phyloP scores from a whole-genome alignment of 2,329 filamentous ascomycete species.

The Phaeomoniella chlamydospora region DNA sequence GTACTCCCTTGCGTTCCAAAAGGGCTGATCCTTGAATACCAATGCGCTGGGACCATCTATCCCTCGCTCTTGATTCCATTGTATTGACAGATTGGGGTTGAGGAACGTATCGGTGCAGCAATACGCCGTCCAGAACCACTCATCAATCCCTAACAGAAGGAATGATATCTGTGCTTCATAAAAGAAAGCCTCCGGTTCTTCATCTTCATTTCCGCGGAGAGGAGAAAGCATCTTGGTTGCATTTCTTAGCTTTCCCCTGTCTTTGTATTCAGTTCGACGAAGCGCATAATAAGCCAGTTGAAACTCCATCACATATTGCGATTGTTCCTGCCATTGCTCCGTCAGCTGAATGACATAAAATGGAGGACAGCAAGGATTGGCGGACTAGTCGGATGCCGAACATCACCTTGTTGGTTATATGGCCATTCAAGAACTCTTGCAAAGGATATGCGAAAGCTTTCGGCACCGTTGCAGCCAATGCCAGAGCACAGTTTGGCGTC shows the following conservation, averaged over 20 bases:
- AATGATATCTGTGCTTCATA: slow-evolving; percentile 4
- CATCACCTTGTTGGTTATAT: slow-evolving; percentile 1
- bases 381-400: slow-evolving; percentile 3
- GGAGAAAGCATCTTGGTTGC: neutral
- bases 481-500: slow-evolving; percentile 2
- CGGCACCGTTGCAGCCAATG: slow-evolving; percentile 1
- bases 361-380: neutral
- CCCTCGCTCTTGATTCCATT: slow-evolving; percentile 1
- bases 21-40: slow-evolving; percentile 1
- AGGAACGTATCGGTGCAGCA: slow-evolving; percentile 5
- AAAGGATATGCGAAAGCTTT: neutral
- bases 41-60: slow-evolving; percentile 4
- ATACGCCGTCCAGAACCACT: slow-evolving; percentile 8
- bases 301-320: slow-evolving; percentile 4
- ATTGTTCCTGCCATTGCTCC: slow-evolving; percentile 1
- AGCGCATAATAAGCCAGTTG: slow-evolving; percentile 5
- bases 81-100: slow-evolving; percentile 3
- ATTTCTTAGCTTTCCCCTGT: neutral
- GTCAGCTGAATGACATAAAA: neutral
- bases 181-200: slow-evolving; percentile 1
- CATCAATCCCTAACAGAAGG: slow-evolving; percentile 5
- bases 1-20: slow-evolving; percentile 7
- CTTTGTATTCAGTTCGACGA: neutral
- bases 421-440: slow-evolving; percentile 2
- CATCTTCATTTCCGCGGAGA: neutral